These are phyloP conservation scores for Piper longum DNA, from an alignment of 164 flowering plant species.

Conservation along the genomic window DNA sequence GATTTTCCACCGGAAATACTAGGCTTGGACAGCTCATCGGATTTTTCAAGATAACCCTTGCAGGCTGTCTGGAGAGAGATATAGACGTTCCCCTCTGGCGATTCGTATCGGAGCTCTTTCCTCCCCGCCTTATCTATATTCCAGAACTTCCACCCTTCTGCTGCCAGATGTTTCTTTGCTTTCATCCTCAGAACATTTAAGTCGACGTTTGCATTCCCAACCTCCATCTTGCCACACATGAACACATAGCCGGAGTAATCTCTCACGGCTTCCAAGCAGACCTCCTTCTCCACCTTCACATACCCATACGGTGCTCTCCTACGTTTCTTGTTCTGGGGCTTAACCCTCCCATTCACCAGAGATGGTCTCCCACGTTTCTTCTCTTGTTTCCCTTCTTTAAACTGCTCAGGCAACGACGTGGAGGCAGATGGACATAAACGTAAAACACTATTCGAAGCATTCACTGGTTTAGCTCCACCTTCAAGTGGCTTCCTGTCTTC, in stretches of 20 bases:
- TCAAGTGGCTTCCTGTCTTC: too few species aligned
- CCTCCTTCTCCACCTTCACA: constrained; percentile 15
- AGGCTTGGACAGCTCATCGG: neutral
- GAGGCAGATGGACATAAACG: too few species aligned
- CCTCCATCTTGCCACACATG: neutral
- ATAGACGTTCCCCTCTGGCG: constrained; percentile 31
- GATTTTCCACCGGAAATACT: constrained; percentile 8
- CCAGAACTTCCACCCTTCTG: constrained; percentile 41
- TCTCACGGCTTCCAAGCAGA: constrained; percentile 38
- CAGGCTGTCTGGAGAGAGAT: constrained; percentile 44
- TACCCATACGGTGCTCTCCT: neutral
- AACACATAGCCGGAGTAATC: constrained; percentile 14
- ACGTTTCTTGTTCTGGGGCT: neutral
- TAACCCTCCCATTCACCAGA: neutral
- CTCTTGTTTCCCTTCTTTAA: too few species aligned
- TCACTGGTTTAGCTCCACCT: too few species aligned
- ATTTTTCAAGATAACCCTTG: constrained; percentile 18
- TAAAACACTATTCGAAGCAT: too few species aligned
- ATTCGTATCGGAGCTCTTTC: constrained; percentile 20
- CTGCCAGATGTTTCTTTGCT: constrained; percentile 44
- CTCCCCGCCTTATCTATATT: neutral
- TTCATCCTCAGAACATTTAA: constrained; percentile 6
- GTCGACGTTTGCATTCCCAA: neutral
- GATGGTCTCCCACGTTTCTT: too few species aligned
- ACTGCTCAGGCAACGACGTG: too few species aligned